Evolutionary conservation across 257 asterid genomes (phyloP).

Genomic region (Solanum piurae): DNA sequence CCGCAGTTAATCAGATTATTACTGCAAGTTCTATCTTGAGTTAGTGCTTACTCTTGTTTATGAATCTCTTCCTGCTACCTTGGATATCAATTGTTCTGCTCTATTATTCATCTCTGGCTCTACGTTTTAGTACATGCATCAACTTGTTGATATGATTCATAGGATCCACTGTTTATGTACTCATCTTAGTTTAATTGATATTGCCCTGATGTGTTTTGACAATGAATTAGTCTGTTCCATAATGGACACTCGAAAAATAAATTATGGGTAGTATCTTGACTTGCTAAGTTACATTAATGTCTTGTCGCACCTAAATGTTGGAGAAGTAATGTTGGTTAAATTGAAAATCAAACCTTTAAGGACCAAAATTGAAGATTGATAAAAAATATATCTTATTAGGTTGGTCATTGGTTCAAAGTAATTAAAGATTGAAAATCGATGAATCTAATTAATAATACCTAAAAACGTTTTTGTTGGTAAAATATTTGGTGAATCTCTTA

Average conservation of each 20-base stretch:
- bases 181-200: neutral
- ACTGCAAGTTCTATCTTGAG: neutral
- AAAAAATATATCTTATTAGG: neutral
- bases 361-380: neutral
- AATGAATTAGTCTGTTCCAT: no score
- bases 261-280: neutral
- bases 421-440: no score
- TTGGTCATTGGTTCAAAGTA: neutral
- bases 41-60: neutral
- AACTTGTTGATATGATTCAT: neutral
- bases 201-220: neutral
- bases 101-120: neutral
- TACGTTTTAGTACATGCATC: no score
- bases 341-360: no score
- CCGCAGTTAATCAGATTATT: neutral
- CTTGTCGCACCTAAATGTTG: neutral
- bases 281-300: neutral
- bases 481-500: neutral
- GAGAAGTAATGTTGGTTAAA: neutral
- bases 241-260: neutral
- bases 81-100: neutral
- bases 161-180: neutral
- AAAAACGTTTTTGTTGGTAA: neutral
- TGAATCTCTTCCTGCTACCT: neutral
- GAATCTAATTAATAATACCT: no score